phyloP scores from a whole-genome alignment of 257 asterid species.

The Henckelia pumila region DNA sequence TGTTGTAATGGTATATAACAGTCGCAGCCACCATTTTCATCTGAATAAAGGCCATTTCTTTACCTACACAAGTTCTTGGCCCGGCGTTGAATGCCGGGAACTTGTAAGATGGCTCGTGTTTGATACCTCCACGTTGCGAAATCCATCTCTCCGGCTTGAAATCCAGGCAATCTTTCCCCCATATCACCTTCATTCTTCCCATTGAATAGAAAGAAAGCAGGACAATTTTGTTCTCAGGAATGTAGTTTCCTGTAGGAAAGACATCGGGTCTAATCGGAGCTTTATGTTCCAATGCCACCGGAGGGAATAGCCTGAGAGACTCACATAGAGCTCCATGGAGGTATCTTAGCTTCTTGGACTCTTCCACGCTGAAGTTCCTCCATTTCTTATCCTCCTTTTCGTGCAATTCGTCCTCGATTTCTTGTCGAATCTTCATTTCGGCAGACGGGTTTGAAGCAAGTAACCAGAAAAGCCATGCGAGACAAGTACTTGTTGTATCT shows the following conservation, averaged over 20 bases:
- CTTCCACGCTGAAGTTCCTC: conserved; percentile 31
- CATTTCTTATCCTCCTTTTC: neutral
- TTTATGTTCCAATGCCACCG: conserved; percentile 40
- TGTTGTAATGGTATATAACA: conserved; percentile 26
- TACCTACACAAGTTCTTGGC: conserved; percentile 44
- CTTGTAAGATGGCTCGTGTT: conserved; percentile 40
- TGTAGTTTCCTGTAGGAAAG: conserved; percentile 33
- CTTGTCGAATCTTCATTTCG: conserved; percentile 34
- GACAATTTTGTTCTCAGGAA: conserved; percentile 13
- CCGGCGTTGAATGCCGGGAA: conserved; percentile 50
- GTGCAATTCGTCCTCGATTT: conserved; percentile 26
- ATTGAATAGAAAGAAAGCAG: conserved; percentile 34
- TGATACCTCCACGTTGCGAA: conserved; percentile 17
- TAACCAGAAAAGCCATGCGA: conserved; percentile 52
- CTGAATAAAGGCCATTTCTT: conserved; percentile 41
- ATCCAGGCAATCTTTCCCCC: conserved; percentile 48
- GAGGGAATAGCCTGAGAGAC: conserved; percentile 42
- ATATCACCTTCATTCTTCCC: conserved; percentile 44
- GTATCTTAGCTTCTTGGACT: conserved; percentile 31
- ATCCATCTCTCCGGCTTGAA: conserved; percentile 56
- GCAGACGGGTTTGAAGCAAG: conserved; percentile 28
- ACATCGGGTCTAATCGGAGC: conserved; percentile 22
- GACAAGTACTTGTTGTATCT: conserved; percentile 44
- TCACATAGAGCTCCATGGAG: conserved; percentile 50
- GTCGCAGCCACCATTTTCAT: conserved; percentile 46